Evolutionary conservation across 352 stramenopile species (phyloP), one percentile per base, ranked within the genome.

Genomic region (Peronospora destructor): DNA sequence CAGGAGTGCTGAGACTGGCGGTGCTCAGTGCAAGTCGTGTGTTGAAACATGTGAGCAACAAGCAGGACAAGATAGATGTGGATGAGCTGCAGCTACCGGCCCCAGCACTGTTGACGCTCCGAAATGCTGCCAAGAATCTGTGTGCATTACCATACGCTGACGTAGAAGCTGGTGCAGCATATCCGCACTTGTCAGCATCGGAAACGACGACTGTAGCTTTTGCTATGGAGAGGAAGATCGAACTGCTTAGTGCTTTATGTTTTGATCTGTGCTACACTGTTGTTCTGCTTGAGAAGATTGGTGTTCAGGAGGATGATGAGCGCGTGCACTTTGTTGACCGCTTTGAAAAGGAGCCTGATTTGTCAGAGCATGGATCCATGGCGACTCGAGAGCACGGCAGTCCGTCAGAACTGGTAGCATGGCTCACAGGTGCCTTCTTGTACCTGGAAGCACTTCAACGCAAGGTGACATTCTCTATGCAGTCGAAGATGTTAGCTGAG

Each of bases 391-490:
- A 50, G 14, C 29, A n/a, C 21, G 59, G 21, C n/a, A 63, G 38
- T 23, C 30, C 56, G 0, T 52, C 59, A 6, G 71, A 87, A 40
- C 38, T 66, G 33, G 60, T 72, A 7, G 64, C 73, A 26, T 89
- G 78, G 78, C 58, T 87, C 16, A 77, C 77, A 0, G 78, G 78
- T 3, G 55, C 74, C n/a, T 89, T 85, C 49, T 56, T 87, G 50
- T 79, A 82, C 35, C 36, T 86, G 9, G 71, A 89, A 51, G 58
- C 72, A 14, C 58, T 86, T 46, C 71, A 87, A 48, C 66, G 73
- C 48, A 73, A 70, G 26, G 56, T 73, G 25, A 72, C 56, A 13
- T 84, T 73, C 33, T 75, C 56, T 9, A 63, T 85, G n/a, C 73
- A 84, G 53, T 76, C 75, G 0, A 76, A 85, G 21, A 34, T 82